These are phyloP conservation scores for Kodamaea lidongshanica DNA, from an alignment of 805 yeast species.

Conservation along the genomic window DNA sequence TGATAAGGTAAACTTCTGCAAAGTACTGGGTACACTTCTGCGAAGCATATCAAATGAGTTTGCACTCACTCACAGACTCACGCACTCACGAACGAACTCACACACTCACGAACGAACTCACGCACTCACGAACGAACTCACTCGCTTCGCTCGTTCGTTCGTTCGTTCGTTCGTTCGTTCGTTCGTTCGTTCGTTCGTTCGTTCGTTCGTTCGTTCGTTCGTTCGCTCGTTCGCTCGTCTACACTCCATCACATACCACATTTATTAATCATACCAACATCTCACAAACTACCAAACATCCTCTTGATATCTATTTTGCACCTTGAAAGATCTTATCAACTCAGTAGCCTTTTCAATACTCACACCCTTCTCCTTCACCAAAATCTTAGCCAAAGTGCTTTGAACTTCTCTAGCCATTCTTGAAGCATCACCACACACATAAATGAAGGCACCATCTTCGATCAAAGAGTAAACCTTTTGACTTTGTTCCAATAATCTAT, in stretches of 20 bases:
- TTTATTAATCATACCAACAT: neutral
- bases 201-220: too few species aligned
- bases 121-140: too few species aligned
- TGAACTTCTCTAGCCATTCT: constrained; percentile 95
- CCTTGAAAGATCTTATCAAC: constrained; percentile 68
- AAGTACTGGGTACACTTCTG: too few species aligned
- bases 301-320: constrained; percentile 88
- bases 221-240: too few species aligned
- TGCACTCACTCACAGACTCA: too few species aligned
- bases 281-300: constrained; percentile 77
- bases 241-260: neutral
- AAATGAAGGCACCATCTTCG: constrained; percentile 71
- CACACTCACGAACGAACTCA: too few species aligned
- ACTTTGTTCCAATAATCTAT: constrained; percentile 53
- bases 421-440: constrained; percentile 96
- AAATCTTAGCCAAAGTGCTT: constrained; percentile 54
- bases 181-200: too few species aligned
- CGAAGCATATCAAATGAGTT: too few species aligned
- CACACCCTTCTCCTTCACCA: constrained; percentile 58
- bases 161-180: too few species aligned
- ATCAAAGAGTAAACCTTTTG: constrained; percentile 51
- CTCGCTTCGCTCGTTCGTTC: too few species aligned
- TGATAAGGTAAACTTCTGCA: too few species aligned
- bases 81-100: too few species aligned
- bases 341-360: constrained; percentile 66